Evolutionary conservation across 805 yeast species (phyloP).

Genomic region (Teunomyces tritomae): DNA sequence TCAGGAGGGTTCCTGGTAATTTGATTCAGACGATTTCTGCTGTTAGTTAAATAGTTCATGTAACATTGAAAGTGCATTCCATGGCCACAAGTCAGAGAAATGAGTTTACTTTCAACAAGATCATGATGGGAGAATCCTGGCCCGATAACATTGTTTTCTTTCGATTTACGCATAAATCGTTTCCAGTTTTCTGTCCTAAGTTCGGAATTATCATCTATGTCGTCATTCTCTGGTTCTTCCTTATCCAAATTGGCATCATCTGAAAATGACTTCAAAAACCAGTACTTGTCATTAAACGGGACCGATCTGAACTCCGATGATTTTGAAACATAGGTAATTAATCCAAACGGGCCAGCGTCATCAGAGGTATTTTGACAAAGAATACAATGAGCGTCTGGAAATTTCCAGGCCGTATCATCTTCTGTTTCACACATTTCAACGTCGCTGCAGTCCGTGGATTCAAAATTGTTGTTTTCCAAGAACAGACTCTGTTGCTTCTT

Average conservation of each 20-base stretch:
- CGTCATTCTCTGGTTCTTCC: slow-evolving; percentile 22
- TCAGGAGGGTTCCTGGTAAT: slow-evolving; percentile 83
- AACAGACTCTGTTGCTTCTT: slow-evolving; percentile 78
- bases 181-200: slow-evolving; percentile 33
- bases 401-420: slow-evolving; percentile 50
- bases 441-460: slow-evolving; percentile 33
- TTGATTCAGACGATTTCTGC: slow-evolving; percentile 58
- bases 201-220: slow-evolving; percentile 10
- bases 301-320: slow-evolving; percentile 60
- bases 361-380: slow-evolving; percentile 75
- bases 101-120: slow-evolving; percentile 41
- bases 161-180: slow-evolving; percentile 33
- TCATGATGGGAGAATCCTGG: slow-evolving; percentile 61
- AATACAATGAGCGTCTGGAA: slow-evolving; percentile 74
- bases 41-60: slow-evolving; percentile 57
- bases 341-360: slow-evolving; percentile 68
- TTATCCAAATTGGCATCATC: slow-evolving; percentile 42
- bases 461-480: slow-evolving; percentile 48
- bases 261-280: slow-evolving; percentile 64
- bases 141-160: slow-evolving; percentile 50
- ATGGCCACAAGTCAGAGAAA: slow-evolving; percentile 84
- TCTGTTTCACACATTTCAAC: slow-evolving; percentile 40
- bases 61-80: slow-evolving; percentile 87
- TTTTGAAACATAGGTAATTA: slow-evolving; percentile 59
- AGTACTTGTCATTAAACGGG: slow-evolving; percentile 61